Evolutionary conservation across 768 basidiomycete genomes (phyloP).

Genomic region (Tubosaeta sp.): DNA sequence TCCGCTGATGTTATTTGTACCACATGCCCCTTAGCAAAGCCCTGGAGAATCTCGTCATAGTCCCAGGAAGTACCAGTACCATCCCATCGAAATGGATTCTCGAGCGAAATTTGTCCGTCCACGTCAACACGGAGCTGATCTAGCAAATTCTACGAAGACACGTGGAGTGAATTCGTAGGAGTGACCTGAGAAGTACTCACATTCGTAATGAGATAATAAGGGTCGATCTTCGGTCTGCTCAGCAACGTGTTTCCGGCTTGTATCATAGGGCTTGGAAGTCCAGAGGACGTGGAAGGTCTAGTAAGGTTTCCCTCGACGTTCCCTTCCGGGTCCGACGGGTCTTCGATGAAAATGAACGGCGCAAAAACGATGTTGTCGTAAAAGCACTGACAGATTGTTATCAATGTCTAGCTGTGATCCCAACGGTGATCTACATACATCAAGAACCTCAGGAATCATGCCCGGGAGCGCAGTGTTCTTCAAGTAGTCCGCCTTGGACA

Average conservation of each 20-base stretch:
- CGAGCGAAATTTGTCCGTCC: slow-evolving; percentile 48
- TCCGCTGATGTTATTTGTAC: slow-evolving; percentile 53
- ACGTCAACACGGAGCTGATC: slow-evolving; percentile 67
- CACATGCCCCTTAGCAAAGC: slow-evolving; percentile 57
- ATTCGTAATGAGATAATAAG: slow-evolving; percentile 85
- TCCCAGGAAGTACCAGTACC: slow-evolving; percentile 67
- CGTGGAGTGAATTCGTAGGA: slow-evolving; percentile 3
- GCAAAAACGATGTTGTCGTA: slow-evolving; percentile 96
- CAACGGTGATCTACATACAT: slow-evolving; percentile 47
- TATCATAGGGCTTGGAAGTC: slow-evolving; percentile 27
- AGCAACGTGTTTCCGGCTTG: slow-evolving; percentile 37
- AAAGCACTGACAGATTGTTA: slow-evolving; percentile 58
- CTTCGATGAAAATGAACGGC: slow-evolving; percentile 96
- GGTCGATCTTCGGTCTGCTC: slow-evolving; percentile 74
- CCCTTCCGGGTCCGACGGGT: slow-evolving; percentile 68
- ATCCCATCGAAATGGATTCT: slow-evolving; percentile 64
- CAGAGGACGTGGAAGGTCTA: slow-evolving; percentile 36
- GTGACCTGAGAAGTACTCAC: slow-evolving; percentile 37
- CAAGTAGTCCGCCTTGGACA: slow-evolving; percentile 93
- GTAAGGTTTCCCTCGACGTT: slow-evolving; percentile 37
- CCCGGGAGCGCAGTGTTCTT: slow-evolving; percentile 90
- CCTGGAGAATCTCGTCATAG: slow-evolving; percentile 57
- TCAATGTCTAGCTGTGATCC: background rate
- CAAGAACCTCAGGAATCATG: slow-evolving; percentile 75
- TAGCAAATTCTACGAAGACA: slow-evolving; percentile 51